Base-by-base conservation (phyloP, 208 protist genomes). In the Acanthamoeba divionensis region DNA sequence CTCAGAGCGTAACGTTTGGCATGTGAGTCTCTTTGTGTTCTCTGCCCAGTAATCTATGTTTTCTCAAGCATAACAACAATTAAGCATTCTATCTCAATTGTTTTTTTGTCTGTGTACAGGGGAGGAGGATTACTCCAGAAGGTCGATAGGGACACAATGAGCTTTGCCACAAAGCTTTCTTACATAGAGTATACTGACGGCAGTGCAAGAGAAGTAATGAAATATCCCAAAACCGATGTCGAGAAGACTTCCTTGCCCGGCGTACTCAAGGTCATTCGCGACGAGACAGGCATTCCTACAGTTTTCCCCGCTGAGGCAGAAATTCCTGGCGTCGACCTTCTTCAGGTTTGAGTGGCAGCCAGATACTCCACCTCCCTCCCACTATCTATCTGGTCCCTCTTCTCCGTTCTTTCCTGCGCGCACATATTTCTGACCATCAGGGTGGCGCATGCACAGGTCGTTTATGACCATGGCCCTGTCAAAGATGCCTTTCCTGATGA, bases 61-160 rank as follows among this genome's bases (percentile, higher is more conserved):
- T n/a, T n/a, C n/a, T n/a, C n/a, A n/a, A n/a, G n/a, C n/a, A n/a
- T n/a, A n/a, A n/a, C n/a, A n/a, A n/a, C n/a, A n/a, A n/a, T n/a
- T n/a, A n/a, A n/a, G n/a, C n/a, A n/a, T n/a, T n/a, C n/a, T n/a
- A n/a, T n/a, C n/a, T n/a, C n/a, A n/a, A n/a, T n/a, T n/a, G n/a
- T n/a, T n/a, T n/a, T n/a, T n/a, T n/a, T n/a, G n/a, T n/a, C n/a
- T n/a, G n/a, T n/a, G n/a, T n/a, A n/a, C n/a, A 92, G 90, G 90
- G 91, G 91, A 13, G 91, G 66, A 7, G 90, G 77, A 50, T 80
- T 93, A 21, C 91, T 93, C 26, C 79, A 91, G 63, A 93, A 93
- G 80, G 71, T 93, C 71, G 90, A 93, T 63, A 60, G 91, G 26
- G 91, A 93, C 90, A 92, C 77, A 3, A 90, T 93, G 75, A 50